Percentiles rank a stretch among this genome's conserved stretches.
phyloP scores from a whole-genome alignment of 306 rosid species.

The Pterocarpus santalinus region DNA sequence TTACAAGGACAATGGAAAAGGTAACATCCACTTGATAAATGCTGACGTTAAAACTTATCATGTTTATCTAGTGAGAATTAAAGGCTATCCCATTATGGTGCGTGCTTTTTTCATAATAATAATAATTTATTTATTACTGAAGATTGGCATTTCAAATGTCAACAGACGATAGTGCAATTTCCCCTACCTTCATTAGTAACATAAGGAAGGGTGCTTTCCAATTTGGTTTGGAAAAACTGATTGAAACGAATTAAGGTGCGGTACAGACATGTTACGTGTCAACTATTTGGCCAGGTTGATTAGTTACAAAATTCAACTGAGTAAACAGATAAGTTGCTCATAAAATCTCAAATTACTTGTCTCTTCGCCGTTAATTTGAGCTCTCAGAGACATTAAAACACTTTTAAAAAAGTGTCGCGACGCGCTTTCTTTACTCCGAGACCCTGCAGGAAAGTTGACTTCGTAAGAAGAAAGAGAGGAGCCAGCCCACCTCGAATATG shows the following conservation, averaged over 20 bases:
- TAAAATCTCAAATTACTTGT: neutral
- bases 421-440: slow-evolving; percentile 53
- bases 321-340: slow-evolving; percentile 10
- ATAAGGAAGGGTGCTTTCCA: slow-evolving; percentile 10
- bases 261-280: neutral
- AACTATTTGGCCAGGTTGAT: neutral
- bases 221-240: slow-evolving; percentile 11
- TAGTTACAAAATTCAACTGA: neutral
- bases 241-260: neutral
- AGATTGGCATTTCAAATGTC: slow-evolving; percentile 28
- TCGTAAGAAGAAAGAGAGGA: slow-evolving; percentile 4
- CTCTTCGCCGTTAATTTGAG: neutral
- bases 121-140: neutral
- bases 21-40: slow-evolving; percentile 27
- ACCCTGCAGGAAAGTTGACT: slow-evolving; percentile 55
- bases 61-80: neutral
- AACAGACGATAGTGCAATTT: slow-evolving; percentile 28
- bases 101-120: neutral
- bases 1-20: slow-evolving; percentile 35
- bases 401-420: slow-evolving; percentile 3
- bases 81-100: neutral
- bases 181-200: neutral
- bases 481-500: slow-evolving; percentile 1
- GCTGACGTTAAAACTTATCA: slow-evolving; percentile 38
- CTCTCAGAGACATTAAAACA: neutral